These are phyloP conservation scores for Coniochaeta sp. DNA, from an alignment of 2,329 filamentous ascomycete species.

Conservation along the genomic window DNA sequence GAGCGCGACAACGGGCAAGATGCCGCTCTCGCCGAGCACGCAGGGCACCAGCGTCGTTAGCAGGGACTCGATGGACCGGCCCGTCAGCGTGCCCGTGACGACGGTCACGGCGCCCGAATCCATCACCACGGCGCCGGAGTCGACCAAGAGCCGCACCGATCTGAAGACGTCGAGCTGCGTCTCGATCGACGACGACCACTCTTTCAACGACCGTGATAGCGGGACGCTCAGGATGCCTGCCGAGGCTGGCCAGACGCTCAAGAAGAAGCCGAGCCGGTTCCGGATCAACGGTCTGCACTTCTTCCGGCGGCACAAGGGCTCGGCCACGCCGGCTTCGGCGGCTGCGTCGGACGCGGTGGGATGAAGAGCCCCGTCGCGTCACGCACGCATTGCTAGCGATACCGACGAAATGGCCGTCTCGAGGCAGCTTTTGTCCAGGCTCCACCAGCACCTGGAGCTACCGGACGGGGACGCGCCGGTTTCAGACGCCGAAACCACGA, in stretches of 20 bases:
- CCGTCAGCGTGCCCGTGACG: conserved; percentile 32
- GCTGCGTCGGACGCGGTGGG: conserved; percentile 19
- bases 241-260: conserved; percentile 39
- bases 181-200: conserved; percentile 10
- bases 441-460: not conserved
- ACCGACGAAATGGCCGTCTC: not conserved
- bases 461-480: not conserved
- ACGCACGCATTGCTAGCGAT: not conserved
- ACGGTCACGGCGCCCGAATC: conserved; percentile 30
- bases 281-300: conserved; percentile 54
- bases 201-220: conserved; percentile 25
- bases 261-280: conserved; percentile 57
- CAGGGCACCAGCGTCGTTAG: conserved; percentile 60
- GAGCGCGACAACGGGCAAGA: conserved; percentile 55
- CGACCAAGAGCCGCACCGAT: conserved; percentile 16
- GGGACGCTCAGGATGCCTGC: conserved; percentile 29
- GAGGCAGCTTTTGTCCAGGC: not conserved
- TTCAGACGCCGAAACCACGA: not conserved
- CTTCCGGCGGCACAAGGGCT: conserved; percentile 45
- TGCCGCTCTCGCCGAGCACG: conserved; percentile 58
- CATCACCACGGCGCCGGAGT: conserved; percentile 21
- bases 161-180: conserved; percentile 12
- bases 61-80: conserved; percentile 47
- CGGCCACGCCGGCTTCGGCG: conserved; percentile 25
- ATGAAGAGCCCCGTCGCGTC: conserved; percentile 7